These are phyloP conservation scores for Trichomonas vaginalis DNA, from an alignment of 208 protist species.

Conservation along the genomic window DNA sequence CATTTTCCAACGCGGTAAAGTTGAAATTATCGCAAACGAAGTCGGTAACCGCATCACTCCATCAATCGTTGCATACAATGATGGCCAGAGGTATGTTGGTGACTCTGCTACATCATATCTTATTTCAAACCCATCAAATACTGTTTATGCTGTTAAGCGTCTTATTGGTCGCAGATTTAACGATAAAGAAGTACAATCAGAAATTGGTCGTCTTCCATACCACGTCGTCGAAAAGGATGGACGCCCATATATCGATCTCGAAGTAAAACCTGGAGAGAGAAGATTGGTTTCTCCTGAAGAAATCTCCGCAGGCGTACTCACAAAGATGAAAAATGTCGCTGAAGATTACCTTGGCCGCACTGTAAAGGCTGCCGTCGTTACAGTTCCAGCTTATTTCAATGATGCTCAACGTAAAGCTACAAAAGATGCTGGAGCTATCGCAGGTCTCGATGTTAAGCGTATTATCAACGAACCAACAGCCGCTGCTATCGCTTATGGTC, in stretches of 20 bases:
- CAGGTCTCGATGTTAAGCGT: slow-evolving; percentile 41
- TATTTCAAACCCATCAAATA: slow-evolving; percentile 65
- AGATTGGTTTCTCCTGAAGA: not conserved
- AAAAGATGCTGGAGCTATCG: not conserved
- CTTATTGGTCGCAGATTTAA: slow-evolving; percentile 65
- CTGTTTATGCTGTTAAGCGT: slow-evolving; percentile 72
- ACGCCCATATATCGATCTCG: not conserved
- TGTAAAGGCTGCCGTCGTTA: too few relatives aligned
- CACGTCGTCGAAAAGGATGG: not conserved
- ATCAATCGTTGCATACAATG: not conserved
- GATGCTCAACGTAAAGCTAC: not conserved
- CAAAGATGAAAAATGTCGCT: not conserved
- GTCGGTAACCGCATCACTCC: not conserved
- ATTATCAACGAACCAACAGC: slow-evolving; percentile 59
- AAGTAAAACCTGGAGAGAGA: not conserved
- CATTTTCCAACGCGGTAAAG: not conserved
- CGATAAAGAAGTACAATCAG: not conserved
- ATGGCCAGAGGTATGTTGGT: slow-evolving; percentile 44
- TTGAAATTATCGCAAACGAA: not conserved
- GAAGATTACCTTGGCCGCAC: not conserved
- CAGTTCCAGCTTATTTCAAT: too few relatives aligned
- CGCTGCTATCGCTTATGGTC: too few relatives aligned
- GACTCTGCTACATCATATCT: slow-evolving; percentile 53
- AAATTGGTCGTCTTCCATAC: not conserved
- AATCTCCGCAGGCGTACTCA: not conserved